Base-by-base conservation (phyloP, 768 basidiomycete genomes). In the Naganishia randhawae region DNA sequence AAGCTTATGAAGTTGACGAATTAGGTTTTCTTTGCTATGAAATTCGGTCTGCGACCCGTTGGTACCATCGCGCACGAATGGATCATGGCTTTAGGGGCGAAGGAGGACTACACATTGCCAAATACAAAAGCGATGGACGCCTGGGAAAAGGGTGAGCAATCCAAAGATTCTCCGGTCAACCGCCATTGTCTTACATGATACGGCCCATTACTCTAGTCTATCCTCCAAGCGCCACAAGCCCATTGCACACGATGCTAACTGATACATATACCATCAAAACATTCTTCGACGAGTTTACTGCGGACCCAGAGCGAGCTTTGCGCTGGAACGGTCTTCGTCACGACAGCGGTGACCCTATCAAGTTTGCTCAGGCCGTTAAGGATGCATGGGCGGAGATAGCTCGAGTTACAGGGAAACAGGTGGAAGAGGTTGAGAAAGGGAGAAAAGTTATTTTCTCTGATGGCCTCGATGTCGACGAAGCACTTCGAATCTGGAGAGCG, bases 261-360 rank as follows among this genome's bases (percentile, higher is more conserved):
- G 96, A 99, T 80, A 99, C 96, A 0, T 98, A 96, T 80, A 90
- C 93, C 7, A 91, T 90, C 1, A 81, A 85, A 35, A 87, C 85
- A 0, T 98, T 97, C 81, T 93, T 92, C 83, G 84, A 86, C 81
- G 92, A 79, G 61, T 77, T 79, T 66, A 72, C 69, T 11, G 50
- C 75, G 13, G 68, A 81, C 71, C 84, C 84, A 0, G 85, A 82
- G 37, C 85, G 86, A 1, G 90, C 88, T 0, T 76, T 81, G 11
- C 84, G 85, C 48, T 98, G 95, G 95, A 81, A 83, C 6, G 88
- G 89, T 0, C 82, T 99, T 14, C 86, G 95, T 22, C 96, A 99
- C 76, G 96, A 99, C 78, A 93, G 91, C 1, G 96, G 96, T 3
- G 88, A 95, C 74, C 92, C 95, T 0, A 84, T 89, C 68, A 79